Base-by-base conservation (phyloP, 208 protist species). In the Phytomonas francai region DNA sequence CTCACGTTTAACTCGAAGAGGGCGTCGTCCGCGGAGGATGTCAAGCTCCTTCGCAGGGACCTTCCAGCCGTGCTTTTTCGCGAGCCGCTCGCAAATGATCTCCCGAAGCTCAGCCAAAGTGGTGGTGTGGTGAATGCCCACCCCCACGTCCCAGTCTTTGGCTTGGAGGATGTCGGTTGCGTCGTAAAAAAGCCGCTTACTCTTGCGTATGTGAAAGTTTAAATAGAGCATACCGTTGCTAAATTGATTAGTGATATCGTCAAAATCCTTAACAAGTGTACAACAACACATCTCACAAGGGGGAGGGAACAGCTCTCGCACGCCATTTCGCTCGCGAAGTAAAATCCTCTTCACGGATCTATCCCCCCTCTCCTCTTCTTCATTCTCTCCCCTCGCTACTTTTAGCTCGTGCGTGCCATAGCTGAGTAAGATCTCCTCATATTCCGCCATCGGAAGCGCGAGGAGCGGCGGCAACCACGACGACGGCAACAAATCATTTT, bases 111-210 rank as follows among this genome's bases (percentile, higher is more conserved):
- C 73, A 11, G 32, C 64, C 1, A 92, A 66, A 4, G 83, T 92
- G 6, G 80, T 91, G 76, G 65, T 81, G 74, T 87, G 72, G 60
- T 89, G 83, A 34, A 94, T 72, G 59, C 76, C 79, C n/a, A 72
- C 72, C 4, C 63, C 63, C 27, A 28, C 31, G 12, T 59, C 57
- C 7, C 49, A n/a, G 54, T 4, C 30, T 8, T 27, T 54, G 49
- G 61, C 39, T 30, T 51, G 16, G 66, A 25, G 22, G 76, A 85
- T 22, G 49, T 67, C 63, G 91, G 60, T 76, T 11, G 85, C 81
- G 65, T 94, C 85, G 67, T 94, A 91, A 68, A 83, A 90, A 32
- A 81, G 64, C 60, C 80, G 83, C 64, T 88, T 88, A 65, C 85
- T 94, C 36, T 84, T 81, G 54, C 74, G 78, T 34, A 94, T 68